A percentile compares a stretch with the other conserved stretches of the same genome.
Conservation (phyloP, 2,329 filamentous ascomycete genomes). For the Sporothrix protearum region DNA sequence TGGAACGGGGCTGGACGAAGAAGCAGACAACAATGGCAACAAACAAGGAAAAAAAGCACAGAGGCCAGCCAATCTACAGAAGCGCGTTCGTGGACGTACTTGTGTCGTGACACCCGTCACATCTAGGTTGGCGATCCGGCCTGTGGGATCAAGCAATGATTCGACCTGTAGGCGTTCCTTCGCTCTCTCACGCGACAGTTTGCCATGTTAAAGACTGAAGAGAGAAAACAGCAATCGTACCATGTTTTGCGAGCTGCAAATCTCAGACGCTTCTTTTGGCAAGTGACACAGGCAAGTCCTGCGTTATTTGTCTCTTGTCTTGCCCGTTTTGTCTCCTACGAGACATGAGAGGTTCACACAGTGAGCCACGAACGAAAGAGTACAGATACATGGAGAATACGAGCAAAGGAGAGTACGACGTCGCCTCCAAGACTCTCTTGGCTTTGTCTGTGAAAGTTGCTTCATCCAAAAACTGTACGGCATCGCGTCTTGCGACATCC, state of each 20-base stretch:
- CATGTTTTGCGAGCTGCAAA: not conserved
- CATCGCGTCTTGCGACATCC: conserved; percentile 22
- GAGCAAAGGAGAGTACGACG: not conserved
- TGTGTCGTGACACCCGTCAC: not conserved
- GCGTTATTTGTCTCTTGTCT: not conserved
- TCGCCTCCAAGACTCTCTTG: not conserved
- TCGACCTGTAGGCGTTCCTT: not conserved
- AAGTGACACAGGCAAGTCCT: not conserved
- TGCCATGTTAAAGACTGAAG: not conserved
- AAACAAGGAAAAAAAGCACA: not conserved
- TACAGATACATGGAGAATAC: not conserved
- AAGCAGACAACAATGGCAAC: not conserved
- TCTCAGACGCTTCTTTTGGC: not conserved
- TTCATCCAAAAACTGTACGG: conserved; percentile 12
- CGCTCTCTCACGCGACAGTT: not conserved
- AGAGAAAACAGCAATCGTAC: not conserved
- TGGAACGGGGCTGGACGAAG: not conserved
- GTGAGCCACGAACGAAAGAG: not conserved
- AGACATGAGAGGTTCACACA: not conserved
- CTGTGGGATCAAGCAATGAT: not conserved
- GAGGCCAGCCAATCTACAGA: not conserved
- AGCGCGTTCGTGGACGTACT: not conserved
- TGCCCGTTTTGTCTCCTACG: not conserved
- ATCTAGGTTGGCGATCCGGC: not conserved
- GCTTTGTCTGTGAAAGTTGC: not conserved